A percentile compares a stretch with the other conserved stretches of the same genome.
Evolutionary conservation across 192 early-diverging fungal genomes (phyloP).

Genomic region (Phycomyces blakesleeanus): DNA sequence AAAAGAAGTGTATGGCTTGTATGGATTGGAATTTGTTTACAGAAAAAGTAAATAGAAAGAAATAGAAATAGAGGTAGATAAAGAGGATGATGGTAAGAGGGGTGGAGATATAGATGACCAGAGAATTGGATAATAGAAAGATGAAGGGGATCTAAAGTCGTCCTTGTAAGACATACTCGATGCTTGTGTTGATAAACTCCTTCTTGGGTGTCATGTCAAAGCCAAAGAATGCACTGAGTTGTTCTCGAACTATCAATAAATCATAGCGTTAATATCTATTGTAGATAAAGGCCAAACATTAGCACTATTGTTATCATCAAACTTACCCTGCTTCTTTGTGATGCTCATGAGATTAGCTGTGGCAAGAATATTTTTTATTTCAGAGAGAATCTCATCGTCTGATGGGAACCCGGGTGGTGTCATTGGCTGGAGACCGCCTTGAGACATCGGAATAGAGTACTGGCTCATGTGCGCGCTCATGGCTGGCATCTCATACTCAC

Average conservation of each 20-base stretch:
- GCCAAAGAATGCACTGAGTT: constrained; percentile 77
- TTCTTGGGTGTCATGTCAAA: constrained; percentile 82
- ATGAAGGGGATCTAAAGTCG: constrained; percentile 25
- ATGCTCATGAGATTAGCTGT: constrained; percentile 93
- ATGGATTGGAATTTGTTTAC: too few relatives aligned
- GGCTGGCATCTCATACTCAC: not conserved
- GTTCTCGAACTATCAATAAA: constrained; percentile 78
- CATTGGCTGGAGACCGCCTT: constrained; percentile 6
- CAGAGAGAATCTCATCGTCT: constrained; percentile 60
- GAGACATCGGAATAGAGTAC: constrained; percentile 24
- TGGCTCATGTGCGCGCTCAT: constrained; percentile 5
- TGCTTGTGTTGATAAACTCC: constrained; percentile 85
- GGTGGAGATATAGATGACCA: too few relatives aligned
- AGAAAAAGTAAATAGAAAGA: too few relatives aligned
- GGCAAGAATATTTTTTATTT: constrained; percentile 72
- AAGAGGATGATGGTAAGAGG: too few relatives aligned
- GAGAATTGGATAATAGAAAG: too few relatives aligned
- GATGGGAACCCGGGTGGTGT: constrained; percentile 41
- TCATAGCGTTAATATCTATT: not conserved
- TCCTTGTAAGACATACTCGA: constrained; percentile 61
- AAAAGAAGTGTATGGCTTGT: too few relatives aligned
- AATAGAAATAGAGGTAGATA: too few relatives aligned
- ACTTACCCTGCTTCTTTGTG: constrained; percentile 69
- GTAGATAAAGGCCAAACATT: too few relatives aligned
- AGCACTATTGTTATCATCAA: too few relatives aligned